Percentiles rank a stretch among this genome's conserved stretches.
Conservation (phyloP, 2,329 filamentous ascomycete genomes). For the Cladorrhinum sp. region DNA sequence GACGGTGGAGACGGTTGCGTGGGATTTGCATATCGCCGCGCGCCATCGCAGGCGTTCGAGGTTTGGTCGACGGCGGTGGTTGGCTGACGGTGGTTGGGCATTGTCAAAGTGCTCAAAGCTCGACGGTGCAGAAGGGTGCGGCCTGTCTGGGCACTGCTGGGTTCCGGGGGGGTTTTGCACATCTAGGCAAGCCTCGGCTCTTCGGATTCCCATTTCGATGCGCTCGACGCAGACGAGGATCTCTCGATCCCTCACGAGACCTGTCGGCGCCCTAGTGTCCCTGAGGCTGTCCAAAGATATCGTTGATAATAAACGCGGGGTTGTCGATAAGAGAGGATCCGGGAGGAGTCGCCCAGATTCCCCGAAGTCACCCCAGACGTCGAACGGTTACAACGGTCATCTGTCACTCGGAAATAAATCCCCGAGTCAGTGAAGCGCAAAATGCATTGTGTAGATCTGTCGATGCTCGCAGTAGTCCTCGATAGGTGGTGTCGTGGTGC, state of each 20-base stretch:
- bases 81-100: background rate
- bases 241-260: background rate
- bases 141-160: too few relatives aligned
- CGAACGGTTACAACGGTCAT: background rate
- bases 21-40: background rate
- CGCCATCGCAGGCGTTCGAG: background rate
- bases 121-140: background rate
- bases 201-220: background rate
- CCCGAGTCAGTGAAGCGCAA: background rate
- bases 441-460: background rate
- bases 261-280: background rate
- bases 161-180: background rate
- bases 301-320: background rate
- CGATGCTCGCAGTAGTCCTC: background rate
- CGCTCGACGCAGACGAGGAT: background rate
- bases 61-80: background rate
- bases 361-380: background rate
- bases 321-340: background rate
- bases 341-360: background rate
- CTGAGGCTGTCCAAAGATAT: background rate
- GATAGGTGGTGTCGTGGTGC: background rate
- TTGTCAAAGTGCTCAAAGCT: background rate
- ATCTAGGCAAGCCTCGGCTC: background rate
- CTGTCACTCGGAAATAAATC: background rate
- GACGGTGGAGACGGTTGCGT: background rate